These are phyloP conservation scores for Aureobasidium sp. DNA, from an alignment of 2,329 filamentous ascomycete genomes.

Conservation along the genomic window DNA sequence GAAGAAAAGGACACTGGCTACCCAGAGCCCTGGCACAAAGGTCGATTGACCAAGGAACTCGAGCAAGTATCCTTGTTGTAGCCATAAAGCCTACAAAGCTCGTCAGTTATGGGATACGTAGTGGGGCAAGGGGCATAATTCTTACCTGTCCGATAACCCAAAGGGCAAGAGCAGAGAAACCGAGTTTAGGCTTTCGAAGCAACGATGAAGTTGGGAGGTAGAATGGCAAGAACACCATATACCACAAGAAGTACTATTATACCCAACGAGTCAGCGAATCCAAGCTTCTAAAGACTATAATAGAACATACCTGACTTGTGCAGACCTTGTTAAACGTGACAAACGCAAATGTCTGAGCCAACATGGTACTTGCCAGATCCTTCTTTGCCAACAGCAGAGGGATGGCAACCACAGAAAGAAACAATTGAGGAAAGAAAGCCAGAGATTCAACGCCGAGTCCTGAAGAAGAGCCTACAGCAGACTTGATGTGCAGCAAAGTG, in stretches of 20 bases:
- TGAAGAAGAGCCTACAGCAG: conserved; percentile 43
- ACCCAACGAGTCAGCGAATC: too few relatives aligned
- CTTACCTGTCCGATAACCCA: conserved; percentile 67
- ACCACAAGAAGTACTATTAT: conserved; percentile 91
- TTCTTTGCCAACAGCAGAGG: conserved; percentile 70
- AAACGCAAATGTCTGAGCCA: conserved; percentile 94
- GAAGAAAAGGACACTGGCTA: conserved; percentile 70
- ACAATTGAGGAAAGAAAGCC: conserved; percentile 81
- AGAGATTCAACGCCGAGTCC: conserved; percentile 60
- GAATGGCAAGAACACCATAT: conserved; percentile 85
- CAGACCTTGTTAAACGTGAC: conserved; percentile 99
- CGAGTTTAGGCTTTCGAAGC: conserved; percentile 50
- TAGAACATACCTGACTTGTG: conserved; percentile 68
- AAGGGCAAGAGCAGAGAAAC: conserved; percentile 54
- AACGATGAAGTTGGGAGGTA: conserved; percentile 78
- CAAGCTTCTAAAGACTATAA: too few relatives aligned
- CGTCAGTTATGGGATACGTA: background rate
- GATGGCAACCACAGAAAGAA: conserved; percentile 69
- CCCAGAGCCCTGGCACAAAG: conserved; percentile 78
- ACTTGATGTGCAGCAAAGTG: conserved; percentile 77
- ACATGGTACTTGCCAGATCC: conserved; percentile 73
- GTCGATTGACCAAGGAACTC: conserved; percentile 64
- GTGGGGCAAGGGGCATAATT: background rate
- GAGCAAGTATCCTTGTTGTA: conserved; percentile 42
- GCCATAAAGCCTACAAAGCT: conserved; percentile 31